Evolutionary conservation across 75 land plant genomes (phyloP), one percentile per base, ranked within the genome.

Genomic region (Ceratopteris richardii): DNA sequence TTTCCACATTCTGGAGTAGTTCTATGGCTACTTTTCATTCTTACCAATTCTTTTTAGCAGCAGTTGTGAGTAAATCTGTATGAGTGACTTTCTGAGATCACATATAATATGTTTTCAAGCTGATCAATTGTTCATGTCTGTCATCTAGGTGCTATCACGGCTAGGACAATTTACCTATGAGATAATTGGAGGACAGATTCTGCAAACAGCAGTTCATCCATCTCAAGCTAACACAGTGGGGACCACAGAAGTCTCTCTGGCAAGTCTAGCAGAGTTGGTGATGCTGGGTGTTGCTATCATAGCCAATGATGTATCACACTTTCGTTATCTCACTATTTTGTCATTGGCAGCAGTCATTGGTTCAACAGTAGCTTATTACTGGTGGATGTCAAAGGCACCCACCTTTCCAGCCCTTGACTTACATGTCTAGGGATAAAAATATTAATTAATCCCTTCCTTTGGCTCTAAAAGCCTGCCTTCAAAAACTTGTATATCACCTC

Each of bases 251-350:
- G 68, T 86, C 23, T 83, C 99, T 12, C 69, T 95, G n/a, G 86
- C 91, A 48, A 95, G 99, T 57, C 78, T 95, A 18, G 99, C 96
- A 11, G 99, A 95, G 67, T 71, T 87, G 18, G 53, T 84, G 47
- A 95, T 95, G 99, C 31, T 95, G 56, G 99, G 99, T 20, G 80
- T 89, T n/a, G 99, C 82, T 26, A 95, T 95, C 22, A 60, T 95
- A 57, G 96, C 88, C 54, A 90, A 86, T 70, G 97, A 95, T 60
- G 80, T 82, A 25, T 79, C 87, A 61, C 76, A 84, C 61, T 95
- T 90, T 58, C 88, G 92, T 25, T 68, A 82, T 58, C 77, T 95
- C 16, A 90, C 97, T 25, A 62, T 70, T 44, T 78, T 95, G 0
- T 95, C 99, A 30, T 63, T 84, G 57, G 54, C 74, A 19, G 77